phyloP scores from a whole-genome alignment of 352 stramenopile species.

The Phytophthora kernoviae region DNA sequence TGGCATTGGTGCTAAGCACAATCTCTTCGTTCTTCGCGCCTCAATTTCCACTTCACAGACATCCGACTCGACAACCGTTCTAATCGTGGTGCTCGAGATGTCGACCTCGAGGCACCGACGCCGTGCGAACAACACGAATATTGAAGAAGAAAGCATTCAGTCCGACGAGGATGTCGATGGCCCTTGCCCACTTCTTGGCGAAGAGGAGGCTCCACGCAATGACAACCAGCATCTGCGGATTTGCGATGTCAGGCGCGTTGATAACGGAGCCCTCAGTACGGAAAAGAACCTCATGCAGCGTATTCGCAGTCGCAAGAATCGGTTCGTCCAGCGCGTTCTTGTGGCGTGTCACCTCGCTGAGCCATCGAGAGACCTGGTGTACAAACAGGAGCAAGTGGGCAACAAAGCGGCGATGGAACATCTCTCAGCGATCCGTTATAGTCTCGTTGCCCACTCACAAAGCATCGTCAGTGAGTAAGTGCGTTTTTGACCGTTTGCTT shows the following conservation, averaged over 20 bases:
- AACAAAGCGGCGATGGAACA: slow-evolving; percentile 48
- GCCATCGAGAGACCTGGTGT: slow-evolving; percentile 56
- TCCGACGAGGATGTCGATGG: slow-evolving; percentile 7
- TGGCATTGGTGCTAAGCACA: too few species aligned
- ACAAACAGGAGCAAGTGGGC: slow-evolving; percentile 48
- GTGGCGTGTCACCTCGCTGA: slow-evolving; percentile 55
- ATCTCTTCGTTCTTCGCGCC: not conserved
- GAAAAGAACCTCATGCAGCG: slow-evolving; percentile 32
- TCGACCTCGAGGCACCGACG: slow-evolving; percentile 5
- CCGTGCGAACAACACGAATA: slow-evolving; percentile 2
- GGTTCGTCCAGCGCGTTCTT: slow-evolving; percentile 63
- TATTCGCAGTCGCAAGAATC: slow-evolving; percentile 62
- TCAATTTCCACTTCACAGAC: too few species aligned
- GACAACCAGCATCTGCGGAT: slow-evolving; percentile 15
- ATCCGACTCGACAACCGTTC: too few species aligned
- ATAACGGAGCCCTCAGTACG: slow-evolving; percentile 20
- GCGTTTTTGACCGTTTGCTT: not conserved
- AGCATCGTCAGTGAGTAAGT: slow-evolving; percentile 51
- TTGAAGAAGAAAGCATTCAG: slow-evolving; percentile 4
- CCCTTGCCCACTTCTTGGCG: slow-evolving; percentile 29
- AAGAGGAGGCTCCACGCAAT: slow-evolving; percentile 10
- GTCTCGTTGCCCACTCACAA: slow-evolving; percentile 48
- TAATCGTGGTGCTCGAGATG: slow-evolving; percentile 15
- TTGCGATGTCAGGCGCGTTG: slow-evolving; percentile 26
- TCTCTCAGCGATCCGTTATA: slow-evolving; percentile 41